phyloP scores from a whole-genome alignment of 768 basidiomycete species.

The Pisolithus albus region DNA sequence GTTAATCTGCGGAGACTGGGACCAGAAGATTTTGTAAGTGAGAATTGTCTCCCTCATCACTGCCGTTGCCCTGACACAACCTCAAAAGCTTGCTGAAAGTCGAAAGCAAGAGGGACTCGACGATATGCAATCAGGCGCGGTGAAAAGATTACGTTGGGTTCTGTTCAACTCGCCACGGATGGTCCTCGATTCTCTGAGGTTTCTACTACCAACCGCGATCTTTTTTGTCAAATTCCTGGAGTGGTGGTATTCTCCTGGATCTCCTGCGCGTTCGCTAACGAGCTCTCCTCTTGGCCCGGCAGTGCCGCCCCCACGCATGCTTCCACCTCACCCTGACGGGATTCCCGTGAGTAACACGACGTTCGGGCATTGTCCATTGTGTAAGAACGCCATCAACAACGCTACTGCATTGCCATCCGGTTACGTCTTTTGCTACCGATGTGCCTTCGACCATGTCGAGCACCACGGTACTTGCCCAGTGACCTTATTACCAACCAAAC shows the following conservation, averaged over 20 bases:
- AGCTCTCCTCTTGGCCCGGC: slow-evolving; percentile 57
- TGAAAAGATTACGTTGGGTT: slow-evolving; percentile 40
- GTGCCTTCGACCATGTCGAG: slow-evolving; percentile 79
- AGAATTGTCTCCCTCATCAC: neutral
- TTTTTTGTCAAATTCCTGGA: slow-evolving; percentile 96
- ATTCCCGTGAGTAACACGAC: slow-evolving; percentile 52
- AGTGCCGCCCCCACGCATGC: slow-evolving; percentile 70
- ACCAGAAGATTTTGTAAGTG: slow-evolving; percentile 69
- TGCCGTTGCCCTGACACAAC: slow-evolving; percentile 1
- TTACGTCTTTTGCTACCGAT: slow-evolving; percentile 93
- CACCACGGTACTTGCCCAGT: slow-evolving; percentile 78
- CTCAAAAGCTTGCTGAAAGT: slow-evolving; percentile 12
- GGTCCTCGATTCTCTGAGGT: slow-evolving; percentile 68
- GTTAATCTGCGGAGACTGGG: slow-evolving; percentile 76
- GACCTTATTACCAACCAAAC: slow-evolving; percentile 66
- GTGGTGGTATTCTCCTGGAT: slow-evolving; percentile 98
- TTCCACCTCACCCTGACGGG: slow-evolving; percentile 68
- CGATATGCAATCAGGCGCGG: slow-evolving; percentile 30
- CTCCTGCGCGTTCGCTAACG: slow-evolving; percentile 70
- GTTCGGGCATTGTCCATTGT: slow-evolving; percentile 86
- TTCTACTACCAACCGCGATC: slow-evolving; percentile 80
- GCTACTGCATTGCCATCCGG: slow-evolving; percentile 88
- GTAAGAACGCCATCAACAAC: slow-evolving; percentile 65
- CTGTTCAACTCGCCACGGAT: slow-evolving; percentile 51
- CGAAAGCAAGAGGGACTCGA: slow-evolving; percentile 11